Base-by-base conservation (phyloP, 495 filamentous ascomycete genomes). In the Penicillium cataractarum region DNA sequence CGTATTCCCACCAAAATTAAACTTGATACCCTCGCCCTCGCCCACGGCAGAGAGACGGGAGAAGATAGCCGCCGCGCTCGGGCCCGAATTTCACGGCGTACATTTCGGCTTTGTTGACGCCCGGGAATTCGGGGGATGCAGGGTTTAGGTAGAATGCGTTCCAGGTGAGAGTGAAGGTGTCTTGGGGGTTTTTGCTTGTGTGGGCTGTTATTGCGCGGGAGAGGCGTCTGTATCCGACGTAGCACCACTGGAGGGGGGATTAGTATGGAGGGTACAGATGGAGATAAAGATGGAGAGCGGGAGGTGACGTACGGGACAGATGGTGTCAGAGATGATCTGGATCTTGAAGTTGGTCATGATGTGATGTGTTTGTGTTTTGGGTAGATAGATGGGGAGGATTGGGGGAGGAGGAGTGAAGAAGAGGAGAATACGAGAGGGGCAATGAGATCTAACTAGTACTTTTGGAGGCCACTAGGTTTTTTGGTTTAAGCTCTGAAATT, bases 141-240 rank as follows among this genome's bases (percentile, higher is more conserved):
- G 90, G 89, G 70, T 92, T 89, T 24, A 97, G 85, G 68, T 94
- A 92, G 81, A 87, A 97, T 0, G 92, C 88, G 54, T 83, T 81
- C 90, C 90, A 96, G 57, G 78, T 83, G 1, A 89, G 82, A 19
- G 75, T 80, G 78, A 95, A 94, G 50, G 82, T 90, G 74, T 94
- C 90, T 35, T 74, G 67, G 1, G 89, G 84, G 54, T 89, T 73
- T 26, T 71, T 70, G 53, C 77, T 70, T 63, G 86, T 84, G 79
- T 91, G 91, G n/a, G 79, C 67, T 3, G 72, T 63, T 64, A 96
- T 94, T 29, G 88, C 91, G 44, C 78, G 78, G 39, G 88, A 83
- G 10, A 96, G 85, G 40, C 90, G 87, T 58, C 84, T 86, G 68
- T 90, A 89, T 68, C 91, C 92, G n/a, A 96, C 78, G 72, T 92